Percentiles rank a stretch among this genome's conserved stretches.
Evolutionary conservation across 768 basidiomycete genomes (phyloP).

Genomic region (Pisolithus orientalis): DNA sequence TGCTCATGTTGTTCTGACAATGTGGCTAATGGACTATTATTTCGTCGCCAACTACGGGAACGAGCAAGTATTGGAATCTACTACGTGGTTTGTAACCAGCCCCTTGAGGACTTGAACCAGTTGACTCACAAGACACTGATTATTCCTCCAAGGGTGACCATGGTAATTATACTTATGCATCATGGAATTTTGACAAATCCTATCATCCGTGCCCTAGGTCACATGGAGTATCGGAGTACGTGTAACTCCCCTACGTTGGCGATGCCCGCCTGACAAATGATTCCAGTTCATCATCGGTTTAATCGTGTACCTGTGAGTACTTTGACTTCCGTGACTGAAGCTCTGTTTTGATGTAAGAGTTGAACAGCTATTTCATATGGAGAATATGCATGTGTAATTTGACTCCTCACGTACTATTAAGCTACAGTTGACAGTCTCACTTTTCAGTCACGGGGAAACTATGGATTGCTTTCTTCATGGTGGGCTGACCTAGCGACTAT

Average conservation of each 20-base stretch:
- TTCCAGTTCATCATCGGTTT: constrained; percentile 1
- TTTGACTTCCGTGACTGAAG: neutral
- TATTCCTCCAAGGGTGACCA: neutral
- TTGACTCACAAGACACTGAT: neutral
- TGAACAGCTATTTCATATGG: constrained; percentile 4
- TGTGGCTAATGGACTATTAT: constrained; percentile 4
- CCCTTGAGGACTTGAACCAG: neutral
- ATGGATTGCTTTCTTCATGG: constrained; percentile 4
- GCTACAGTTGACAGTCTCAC: neutral
- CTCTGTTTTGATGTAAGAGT: neutral
- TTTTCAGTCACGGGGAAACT: neutral
- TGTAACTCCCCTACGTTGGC: no score
- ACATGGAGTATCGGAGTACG: constrained; percentile 3
- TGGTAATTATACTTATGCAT: neutral
- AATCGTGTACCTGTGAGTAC: constrained; percentile 3
- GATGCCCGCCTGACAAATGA: neutral
- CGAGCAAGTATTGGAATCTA: neutral
- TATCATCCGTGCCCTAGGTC: neutral
- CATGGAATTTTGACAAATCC: neutral
- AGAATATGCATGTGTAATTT: constrained; percentile 3
- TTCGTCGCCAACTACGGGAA: neutral
- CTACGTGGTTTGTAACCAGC: constrained; percentile 1
- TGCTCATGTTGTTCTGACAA: constrained; percentile 2
- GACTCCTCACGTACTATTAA: no score
- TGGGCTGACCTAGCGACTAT: neutral